Percentiles rank a stretch among this genome's conserved stretches.
Conservation (phyloP, 345 rosid genomes). For the Arabidopsis arenosa region DNA sequence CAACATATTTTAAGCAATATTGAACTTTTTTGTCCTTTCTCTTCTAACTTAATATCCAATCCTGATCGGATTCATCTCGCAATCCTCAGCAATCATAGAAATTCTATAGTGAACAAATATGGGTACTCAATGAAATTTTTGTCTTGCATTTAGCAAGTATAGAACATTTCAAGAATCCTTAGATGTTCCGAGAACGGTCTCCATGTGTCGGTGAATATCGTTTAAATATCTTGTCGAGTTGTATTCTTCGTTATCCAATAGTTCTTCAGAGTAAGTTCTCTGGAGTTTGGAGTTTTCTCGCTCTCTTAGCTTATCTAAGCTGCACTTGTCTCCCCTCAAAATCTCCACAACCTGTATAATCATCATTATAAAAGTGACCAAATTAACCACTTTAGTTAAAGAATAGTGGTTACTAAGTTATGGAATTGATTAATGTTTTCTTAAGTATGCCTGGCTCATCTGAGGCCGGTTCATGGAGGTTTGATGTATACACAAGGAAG, state of each 20-base stretch:
- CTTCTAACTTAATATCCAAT: constrained; percentile 18
- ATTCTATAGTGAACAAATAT: constrained; percentile 31
- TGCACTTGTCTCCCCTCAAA: constrained; percentile 58
- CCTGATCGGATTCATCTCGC: constrained; percentile 1
- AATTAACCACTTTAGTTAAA: background rate
- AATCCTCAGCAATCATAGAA: constrained; percentile 10
- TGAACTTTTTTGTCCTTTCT: constrained; percentile 27
- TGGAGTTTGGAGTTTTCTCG: constrained; percentile 43
- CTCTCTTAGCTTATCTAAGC: constrained; percentile 47
- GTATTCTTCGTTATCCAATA: constrained; percentile 70
- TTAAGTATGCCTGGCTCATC: constrained; percentile 71
- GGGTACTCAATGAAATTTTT: constrained; percentile 7
- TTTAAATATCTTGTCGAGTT: constrained; percentile 63
- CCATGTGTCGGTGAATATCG: constrained; percentile 66
- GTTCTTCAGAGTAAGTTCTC: constrained; percentile 77
- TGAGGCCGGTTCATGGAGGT: constrained; percentile 69
- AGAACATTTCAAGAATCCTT: constrained; percentile 29
- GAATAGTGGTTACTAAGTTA: background rate
- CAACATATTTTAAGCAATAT: constrained; percentile 33
- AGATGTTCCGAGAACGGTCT: constrained; percentile 54
- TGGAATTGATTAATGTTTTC: background rate
- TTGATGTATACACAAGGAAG: constrained; percentile 67
- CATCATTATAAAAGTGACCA: background rate
- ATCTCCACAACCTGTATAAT: constrained; percentile 59
- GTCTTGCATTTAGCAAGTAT: background rate